A percentile compares a stretch with the other conserved stretches of the same genome.
phyloP scores from a whole-genome alignment of 306 rosid genomes.

The Bauhinia variegata region DNA sequence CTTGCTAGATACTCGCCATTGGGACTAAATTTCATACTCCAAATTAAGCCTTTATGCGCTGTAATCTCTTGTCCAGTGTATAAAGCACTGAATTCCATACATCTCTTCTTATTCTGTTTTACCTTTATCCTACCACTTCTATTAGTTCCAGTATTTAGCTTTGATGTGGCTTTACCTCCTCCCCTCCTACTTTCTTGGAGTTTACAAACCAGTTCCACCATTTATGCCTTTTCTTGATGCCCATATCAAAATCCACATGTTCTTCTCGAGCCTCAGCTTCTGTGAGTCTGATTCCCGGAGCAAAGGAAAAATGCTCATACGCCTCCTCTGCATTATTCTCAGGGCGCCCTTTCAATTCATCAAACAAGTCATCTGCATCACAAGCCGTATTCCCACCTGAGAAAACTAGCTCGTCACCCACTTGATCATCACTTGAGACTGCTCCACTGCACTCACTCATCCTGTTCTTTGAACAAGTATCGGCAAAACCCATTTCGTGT shows the following conservation, averaged over 20 bases:
- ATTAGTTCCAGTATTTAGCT: constrained; percentile 24
- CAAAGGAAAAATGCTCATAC: constrained; percentile 20
- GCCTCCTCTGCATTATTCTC: constrained; percentile 35
- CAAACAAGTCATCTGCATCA: constrained; percentile 27
- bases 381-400: constrained; percentile 27
- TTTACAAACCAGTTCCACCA: constrained; percentile 65
- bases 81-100: constrained; percentile 67
- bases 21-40: constrained; percentile 93
- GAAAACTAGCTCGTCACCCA: constrained; percentile 30
- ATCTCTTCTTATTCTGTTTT: constrained; percentile 55
- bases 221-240: constrained; percentile 45
- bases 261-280: constrained; percentile 46
- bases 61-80: constrained; percentile 68
- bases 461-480: constrained; percentile 51
- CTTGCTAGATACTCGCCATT: constrained; percentile 78
- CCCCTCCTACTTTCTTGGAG: constrained; percentile 31
- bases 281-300: constrained; percentile 27
- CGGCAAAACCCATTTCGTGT: constrained; percentile 56
- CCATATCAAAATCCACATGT: constrained; percentile 26
- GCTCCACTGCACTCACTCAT: constrained; percentile 50
- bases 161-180: constrained; percentile 34
- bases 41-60: constrained; percentile 79
- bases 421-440: constrained; percentile 38
- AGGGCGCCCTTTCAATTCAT: constrained; percentile 23
- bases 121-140: constrained; percentile 50